Evolutionary conservation across 306 rosid genomes (phyloP).

Genomic region (Pachyrhizus erosus): DNA sequence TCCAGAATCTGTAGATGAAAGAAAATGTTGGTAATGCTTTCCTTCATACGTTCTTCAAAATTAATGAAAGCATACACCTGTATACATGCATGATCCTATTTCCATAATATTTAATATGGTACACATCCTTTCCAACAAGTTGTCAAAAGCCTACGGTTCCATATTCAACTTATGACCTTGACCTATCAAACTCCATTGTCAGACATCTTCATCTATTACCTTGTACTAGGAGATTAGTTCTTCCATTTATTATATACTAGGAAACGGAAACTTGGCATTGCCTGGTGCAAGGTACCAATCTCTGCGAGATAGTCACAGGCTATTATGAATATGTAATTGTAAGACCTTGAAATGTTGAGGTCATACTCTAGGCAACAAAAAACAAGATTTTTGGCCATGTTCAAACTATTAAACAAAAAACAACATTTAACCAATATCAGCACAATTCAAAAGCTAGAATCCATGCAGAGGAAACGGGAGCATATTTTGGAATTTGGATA

Average conservation of each 20-base stretch:
- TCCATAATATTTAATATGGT: conserved; percentile 22
- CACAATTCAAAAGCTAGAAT: conserved; percentile 18
- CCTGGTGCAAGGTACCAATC: conserved; percentile 26
- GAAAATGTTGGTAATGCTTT: conserved; percentile 45
- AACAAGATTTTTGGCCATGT: conserved; percentile 6
- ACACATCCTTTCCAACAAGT: conserved; percentile 10
- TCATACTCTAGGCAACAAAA: conserved; percentile 29
- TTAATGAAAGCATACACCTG: conserved; percentile 1
- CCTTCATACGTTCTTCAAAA: conserved; percentile 32
- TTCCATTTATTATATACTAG: conserved; percentile 15
- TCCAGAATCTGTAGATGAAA: conserved; percentile 78
- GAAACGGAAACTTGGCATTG: conserved; percentile 29
- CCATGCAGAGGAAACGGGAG: neutral
- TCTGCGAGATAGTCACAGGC: neutral
- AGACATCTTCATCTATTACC: conserved; percentile 8
- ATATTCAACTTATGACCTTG: neutral
- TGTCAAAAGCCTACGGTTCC: conserved; percentile 22
- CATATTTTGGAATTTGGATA: conserved; percentile 22
- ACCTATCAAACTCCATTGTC: conserved; percentile 24
- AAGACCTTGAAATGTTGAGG: conserved; percentile 1
- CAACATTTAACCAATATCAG: conserved; percentile 10
- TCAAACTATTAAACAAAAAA: neutral
- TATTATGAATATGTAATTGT: conserved; percentile 10
- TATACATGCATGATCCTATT: conserved; percentile 28
- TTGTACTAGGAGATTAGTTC: neutral